Evolutionary conservation across 129 eudicot species (phyloP).

Genomic region (Pittosporum tobira): DNA sequence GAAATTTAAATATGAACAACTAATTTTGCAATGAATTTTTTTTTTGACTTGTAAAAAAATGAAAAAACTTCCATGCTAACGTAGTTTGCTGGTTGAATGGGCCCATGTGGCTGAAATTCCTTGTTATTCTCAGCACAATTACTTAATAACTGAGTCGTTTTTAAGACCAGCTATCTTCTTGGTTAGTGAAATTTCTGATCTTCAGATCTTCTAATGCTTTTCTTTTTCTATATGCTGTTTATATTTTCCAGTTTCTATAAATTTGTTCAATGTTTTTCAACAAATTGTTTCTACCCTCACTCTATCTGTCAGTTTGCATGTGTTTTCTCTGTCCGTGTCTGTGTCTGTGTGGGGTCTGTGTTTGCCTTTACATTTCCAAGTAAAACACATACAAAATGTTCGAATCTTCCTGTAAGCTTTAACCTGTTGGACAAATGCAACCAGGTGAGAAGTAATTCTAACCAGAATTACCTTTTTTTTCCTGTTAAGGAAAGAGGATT

Average conservation of each 20-base stretch:
- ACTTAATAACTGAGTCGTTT: not conserved
- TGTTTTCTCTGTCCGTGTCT: no score
- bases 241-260: not conserved
- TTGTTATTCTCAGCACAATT: not conserved
- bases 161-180: not conserved
- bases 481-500: slow-evolving; percentile 74
- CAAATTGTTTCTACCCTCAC: no score
- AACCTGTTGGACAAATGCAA: not conserved
- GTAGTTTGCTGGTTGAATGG: slow-evolving; percentile 6
- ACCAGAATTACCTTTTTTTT: not conserved
- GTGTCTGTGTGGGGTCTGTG: no score
- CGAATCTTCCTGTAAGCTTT: not conserved
- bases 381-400: no score
- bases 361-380: not conserved
- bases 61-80: not conserved
- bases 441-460: not conserved
- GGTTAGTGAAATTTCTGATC: not conserved
- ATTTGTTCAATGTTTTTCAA: no score
- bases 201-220: not conserved
- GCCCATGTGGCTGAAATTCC: not conserved
- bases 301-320: no score
- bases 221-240: not conserved
- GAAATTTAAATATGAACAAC: no score
- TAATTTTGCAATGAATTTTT: no score
- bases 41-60: no score